phyloP scores from a whole-genome alignment of 177 flowering plant species.

The Vitis hybrid region DNA sequence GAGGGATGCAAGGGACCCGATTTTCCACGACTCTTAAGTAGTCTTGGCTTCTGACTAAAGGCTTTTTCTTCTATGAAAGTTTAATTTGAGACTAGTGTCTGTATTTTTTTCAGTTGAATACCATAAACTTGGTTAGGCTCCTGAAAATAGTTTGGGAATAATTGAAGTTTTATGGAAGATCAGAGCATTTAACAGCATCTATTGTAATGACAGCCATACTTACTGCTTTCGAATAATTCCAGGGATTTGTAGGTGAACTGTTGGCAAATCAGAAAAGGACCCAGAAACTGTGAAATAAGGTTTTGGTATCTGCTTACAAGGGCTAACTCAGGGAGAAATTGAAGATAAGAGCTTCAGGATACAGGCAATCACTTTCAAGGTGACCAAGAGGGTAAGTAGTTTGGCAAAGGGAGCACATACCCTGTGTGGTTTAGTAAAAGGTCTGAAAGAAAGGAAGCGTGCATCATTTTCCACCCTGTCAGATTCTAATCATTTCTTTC shows the following conservation, averaged over 20 bases:
- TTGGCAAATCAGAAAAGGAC: slow-evolving; percentile 11
- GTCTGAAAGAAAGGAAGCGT: slow-evolving; percentile 30
- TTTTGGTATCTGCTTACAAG: slow-evolving; percentile 14
- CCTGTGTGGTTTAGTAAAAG: slow-evolving; percentile 24
- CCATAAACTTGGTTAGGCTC: too few relatives aligned
- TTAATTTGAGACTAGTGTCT: too few relatives aligned
- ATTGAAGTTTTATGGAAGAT: too few relatives aligned
- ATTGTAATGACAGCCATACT: too few relatives aligned
- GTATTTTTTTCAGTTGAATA: too few relatives aligned
- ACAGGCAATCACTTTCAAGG: background rate
- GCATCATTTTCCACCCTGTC: slow-evolving; percentile 26
- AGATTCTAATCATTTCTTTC: slow-evolving; percentile 21
- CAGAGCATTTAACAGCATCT: too few relatives aligned
- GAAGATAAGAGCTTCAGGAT: slow-evolving; percentile 12
- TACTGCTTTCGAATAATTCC: too few relatives aligned
- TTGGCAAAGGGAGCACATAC: slow-evolving; percentile 20
- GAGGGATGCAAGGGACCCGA: too few relatives aligned
- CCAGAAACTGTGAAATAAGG: slow-evolving; percentile 7
- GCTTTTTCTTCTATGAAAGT: too few relatives aligned
- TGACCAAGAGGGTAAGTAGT: slow-evolving; percentile 3
- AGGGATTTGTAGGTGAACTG: background rate
- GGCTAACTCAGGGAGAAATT: slow-evolving; percentile 11
- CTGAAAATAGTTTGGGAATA: too few relatives aligned
- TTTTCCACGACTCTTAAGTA: too few relatives aligned
- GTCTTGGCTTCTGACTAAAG: too few relatives aligned